Evolutionary conservation across 176 grass and related monocot genomes (phyloP), one percentile per base, ranked within the genome.

Genomic region (Carex littledalei): DNA sequence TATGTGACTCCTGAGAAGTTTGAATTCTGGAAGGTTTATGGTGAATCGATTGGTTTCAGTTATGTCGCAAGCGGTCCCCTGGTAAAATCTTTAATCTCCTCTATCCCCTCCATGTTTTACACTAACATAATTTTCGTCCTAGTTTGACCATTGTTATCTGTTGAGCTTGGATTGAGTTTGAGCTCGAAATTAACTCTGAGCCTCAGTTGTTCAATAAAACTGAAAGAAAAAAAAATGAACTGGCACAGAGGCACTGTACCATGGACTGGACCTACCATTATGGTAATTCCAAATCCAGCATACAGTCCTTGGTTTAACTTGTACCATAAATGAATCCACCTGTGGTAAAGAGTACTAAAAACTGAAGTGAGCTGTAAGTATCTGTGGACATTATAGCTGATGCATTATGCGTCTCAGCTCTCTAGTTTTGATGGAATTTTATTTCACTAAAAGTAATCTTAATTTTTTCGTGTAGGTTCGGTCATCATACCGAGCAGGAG

Each of bases 1-100:
- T 99, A 95, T 83, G 93, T 94, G 60, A 92, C 86, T 68, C 96
- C 91, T 16, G 93, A 95, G 81, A 99, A 94, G 78, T 99, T 99
- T 87, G 85, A 89, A 49, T 92, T 89, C 71, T 99, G 96, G 93
- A 99, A 99, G 84, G 87, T 91, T 52, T 89, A 94, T 76, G 93
- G 96, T 80, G 96, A 99, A 90, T 94, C 93, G 0, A 32, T 89
- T 17, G 96, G 90, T 84, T 95, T 99, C 68, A 74, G 91, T 70
- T 95, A 99, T 88, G 93, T 94, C 65, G 91, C 96, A 6, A 99
- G 96, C 21, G 96, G 96, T 84, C 96, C 96, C n/a, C 82, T 95
- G 89, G 96, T 99, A 91, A 88, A 52, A 61, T 56, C 67, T 34
- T 10, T 84, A 53, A 41, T 26, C 31, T 6, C 24, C 0, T 63